Percentiles rank a stretch among this genome's conserved stretches.
phyloP scores from a whole-genome alignment of 192 early-diverging fungal genomes.

The Podila minutissima region DNA sequence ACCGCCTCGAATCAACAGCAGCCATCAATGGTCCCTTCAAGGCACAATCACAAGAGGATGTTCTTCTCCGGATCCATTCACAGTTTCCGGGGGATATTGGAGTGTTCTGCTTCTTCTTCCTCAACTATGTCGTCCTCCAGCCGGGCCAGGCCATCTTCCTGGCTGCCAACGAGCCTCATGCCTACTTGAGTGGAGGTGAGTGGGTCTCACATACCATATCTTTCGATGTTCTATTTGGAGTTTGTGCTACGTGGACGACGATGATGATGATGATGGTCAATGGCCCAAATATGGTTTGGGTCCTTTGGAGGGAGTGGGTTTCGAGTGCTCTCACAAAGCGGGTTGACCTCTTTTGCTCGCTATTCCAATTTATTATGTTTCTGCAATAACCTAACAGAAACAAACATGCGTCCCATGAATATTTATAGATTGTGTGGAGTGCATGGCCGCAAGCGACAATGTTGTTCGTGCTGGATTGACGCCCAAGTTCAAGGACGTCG shows the following conservation, averaged over 20 bases:
- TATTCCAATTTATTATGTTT: not conserved
- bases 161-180: conserved; percentile 97
- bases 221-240: not conserved
- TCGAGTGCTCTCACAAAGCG: not conserved
- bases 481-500: conserved; percentile 97
- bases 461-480: conserved; percentile 97
- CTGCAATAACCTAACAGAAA: not conserved
- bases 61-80: conserved; percentile 75
- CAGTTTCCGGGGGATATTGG: conserved; percentile 96
- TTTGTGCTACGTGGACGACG: not conserved
- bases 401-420: too few relatives aligned
- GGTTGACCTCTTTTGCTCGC: not conserved
- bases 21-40: conserved; percentile 6
- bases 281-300: too few relatives aligned
- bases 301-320: too few relatives aligned
- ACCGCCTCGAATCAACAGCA: conserved; percentile 45
- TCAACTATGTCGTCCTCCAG: conserved; percentile 84
- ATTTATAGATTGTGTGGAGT: conserved; percentile 90
- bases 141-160: conserved; percentile 95
- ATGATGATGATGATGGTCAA: too few relatives aligned
- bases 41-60: conserved; percentile 61
- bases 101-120: conserved; percentile 85
- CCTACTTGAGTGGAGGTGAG: conserved; percentile 90
- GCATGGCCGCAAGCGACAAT: conserved; percentile 98
- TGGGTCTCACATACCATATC: not conserved